Evolutionary conservation across 192 early-diverging fungal genomes (phyloP), one percentile per base, ranked within the genome.

Genomic region (Mortierella claussenii): DNA sequence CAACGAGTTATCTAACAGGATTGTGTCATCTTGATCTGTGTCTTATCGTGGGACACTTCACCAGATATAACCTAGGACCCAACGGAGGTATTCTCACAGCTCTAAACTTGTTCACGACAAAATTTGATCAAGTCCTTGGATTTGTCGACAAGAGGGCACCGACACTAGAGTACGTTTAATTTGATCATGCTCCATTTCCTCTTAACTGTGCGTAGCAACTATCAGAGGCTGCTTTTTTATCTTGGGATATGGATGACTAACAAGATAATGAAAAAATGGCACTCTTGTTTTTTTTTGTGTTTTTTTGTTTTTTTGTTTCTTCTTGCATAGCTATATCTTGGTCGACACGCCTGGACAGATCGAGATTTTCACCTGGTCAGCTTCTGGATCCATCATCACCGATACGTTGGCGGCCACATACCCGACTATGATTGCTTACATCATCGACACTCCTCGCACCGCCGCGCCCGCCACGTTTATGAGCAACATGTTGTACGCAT

Each of bases 281-380:
- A 4, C 33, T 18, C 13, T 12, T 20, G 20, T 21, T 11, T 48
- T 8, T 32, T 44, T 23, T 17, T 33, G 18, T 36, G 1, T n/a
- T 36, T 15, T 32, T 15, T 3, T 2, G 12, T 4, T 68, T 49
- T 40, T 51, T 36, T 21, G 37, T 57, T 18, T 32, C 23, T 44
- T 26, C 4, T 32, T 58, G 17, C 43, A 32, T 79, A 93, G 92
- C 56, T 89, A 94, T 69, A 87, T 95, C 44, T 75, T 95, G 24
- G 83, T 95, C 43, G 97, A 99, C 78, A 99, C 97, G 15, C 97
- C 97, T 36, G 97, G 97, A 15, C 97, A 99, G 79, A 99, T 99
- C 68, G 97, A 99, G 82, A 97, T 97, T 60, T 99, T 99, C 75
- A 99, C 97, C 18, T 99, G 97, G 97, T 96, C 95, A 43, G 97